Evolutionary conservation across 179 eudicot genomes (phyloP), one percentile per base, ranked within the genome.

Genomic region (Gypsophila paniculata): DNA sequence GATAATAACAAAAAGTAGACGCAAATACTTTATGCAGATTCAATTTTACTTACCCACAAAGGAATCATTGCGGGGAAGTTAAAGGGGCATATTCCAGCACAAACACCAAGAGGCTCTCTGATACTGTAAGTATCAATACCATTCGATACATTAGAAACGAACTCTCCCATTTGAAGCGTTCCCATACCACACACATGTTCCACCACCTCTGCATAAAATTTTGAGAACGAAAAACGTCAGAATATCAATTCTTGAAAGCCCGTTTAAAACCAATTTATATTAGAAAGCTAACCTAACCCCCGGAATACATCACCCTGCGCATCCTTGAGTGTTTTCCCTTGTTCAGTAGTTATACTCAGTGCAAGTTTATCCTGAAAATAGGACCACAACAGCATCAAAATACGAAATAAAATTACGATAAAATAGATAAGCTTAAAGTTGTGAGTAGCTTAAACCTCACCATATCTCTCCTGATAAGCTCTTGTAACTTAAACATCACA

Each of bases 131-230:
- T 85, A 77, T 94, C 99, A 48, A 88, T 86, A 70, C 99, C 99
- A 85, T 78, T 77, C 21, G 95, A 73, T 25, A 91, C 89, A 75
- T 94, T 92, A 75, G 99, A 85, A 53, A 84, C 88, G 79, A 68
- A 94, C 78, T 94, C 99, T 74, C 97, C 99, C 96, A 90, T 88
- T 66, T 94, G 99, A 74, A 94, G 86, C 67, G 80, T 86, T 71
- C 89, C 89, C 92, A 88, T 84, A 71, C 99, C 99, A 85, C 99
- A 91, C 70, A 89, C 96, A 76, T 87, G 99, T 75, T 94, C 99
- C 79, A 94, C 92, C 78, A 87, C 96, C 97, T 94, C 99, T 94
- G 65, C 46, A 72, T 64, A 66, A 79, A 34, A 70, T 38, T 57
- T 61, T 18, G 9, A 8, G 4, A 9, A 6, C 36, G 8, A 18